Percentiles rank a stretch among this genome's conserved stretches.
Evolutionary conservation across 2,329 filamentous ascomycete species (phyloP).

Genomic region (Fusarium burgessii): DNA sequence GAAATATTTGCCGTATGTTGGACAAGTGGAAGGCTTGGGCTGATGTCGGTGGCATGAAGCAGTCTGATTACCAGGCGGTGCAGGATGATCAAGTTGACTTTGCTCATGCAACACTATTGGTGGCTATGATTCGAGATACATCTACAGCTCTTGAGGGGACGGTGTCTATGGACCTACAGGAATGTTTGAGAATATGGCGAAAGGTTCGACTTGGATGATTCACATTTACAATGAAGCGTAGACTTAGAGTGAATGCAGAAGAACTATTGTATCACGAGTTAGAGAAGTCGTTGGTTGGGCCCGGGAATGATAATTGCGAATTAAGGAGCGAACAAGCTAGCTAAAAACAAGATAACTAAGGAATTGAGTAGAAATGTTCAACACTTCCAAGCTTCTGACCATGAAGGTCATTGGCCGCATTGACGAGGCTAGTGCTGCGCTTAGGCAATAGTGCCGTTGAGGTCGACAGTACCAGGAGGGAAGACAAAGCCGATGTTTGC

Average conservation of each 20-base stretch:
- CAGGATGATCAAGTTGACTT: slow-evolving; percentile 56
- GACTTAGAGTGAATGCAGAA: not conserved
- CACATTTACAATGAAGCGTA: not conserved
- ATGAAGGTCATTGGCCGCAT: not conserved
- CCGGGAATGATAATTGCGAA: not conserved
- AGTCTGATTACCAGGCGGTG: slow-evolving; percentile 57
- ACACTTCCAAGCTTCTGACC: not conserved
- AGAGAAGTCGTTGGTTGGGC: not conserved
- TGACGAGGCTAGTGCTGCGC: not conserved
- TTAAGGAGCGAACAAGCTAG: not conserved
- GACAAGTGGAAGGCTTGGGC: slow-evolving; percentile 67
- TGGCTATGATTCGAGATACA: slow-evolving; percentile 62
- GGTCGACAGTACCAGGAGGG: not conserved
- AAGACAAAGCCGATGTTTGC: not conserved
- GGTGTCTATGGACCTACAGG: slow-evolving; percentile 64
- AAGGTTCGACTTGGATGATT: slow-evolving; percentile 62
- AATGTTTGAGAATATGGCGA: slow-evolving; percentile 66
- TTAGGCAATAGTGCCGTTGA: not conserved
- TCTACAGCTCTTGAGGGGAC: slow-evolving; percentile 60
- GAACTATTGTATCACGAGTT: not conserved
- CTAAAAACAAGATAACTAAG: not conserved
- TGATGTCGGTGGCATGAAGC: slow-evolving; percentile 66
- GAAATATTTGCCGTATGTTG: slow-evolving; percentile 57
- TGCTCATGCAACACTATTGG: slow-evolving; percentile 60
- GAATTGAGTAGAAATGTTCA: not conserved